Base-by-base conservation (phyloP, 768 basidiomycete species). In the Imleria badia region DNA sequence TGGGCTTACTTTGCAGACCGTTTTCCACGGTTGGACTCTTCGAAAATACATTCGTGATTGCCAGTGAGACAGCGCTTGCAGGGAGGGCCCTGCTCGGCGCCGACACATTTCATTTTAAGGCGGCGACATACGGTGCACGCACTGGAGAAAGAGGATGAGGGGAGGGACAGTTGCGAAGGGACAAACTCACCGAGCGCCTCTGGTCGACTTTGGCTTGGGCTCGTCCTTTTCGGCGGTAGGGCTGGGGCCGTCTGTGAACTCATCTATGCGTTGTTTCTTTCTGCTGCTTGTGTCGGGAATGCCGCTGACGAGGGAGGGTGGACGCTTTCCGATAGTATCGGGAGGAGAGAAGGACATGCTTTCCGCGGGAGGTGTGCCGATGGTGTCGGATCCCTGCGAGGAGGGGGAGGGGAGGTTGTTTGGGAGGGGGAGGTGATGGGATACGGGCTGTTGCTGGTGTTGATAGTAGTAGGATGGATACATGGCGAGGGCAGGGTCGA, bases 1-100 rank as follows among this genome's bases (percentile, higher is more conserved):
- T 20, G 45, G 20, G 20, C 80, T 60, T 72, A 91, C 91, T 91
- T 92, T 51, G 87, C 81, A 20, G 89, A 84, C 12, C 91, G 84
- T 70, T 95, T 96, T 39, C 97, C 97, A 45, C 97, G 82, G 68
- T 98, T 95, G 2, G 90, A 93, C 69, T 98, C 96, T 74, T 98
- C 94, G 59, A 99, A 98, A 41, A 97, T 83, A 66, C 97, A 99
- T 62, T 96, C 92, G 64, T 95, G 89, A 60, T 83, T 83, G 19
- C 89, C 87, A 0, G 84, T 65, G 43, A 75, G 72, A 64, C 94
- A 97, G 20, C 94, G 86, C 65, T 94, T 95, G 76, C 94, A 97
- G 0, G 94, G 91, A 0, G 89, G 89, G 0, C 93, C 94, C 38
- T 93, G 82, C 69, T 94, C 94, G 3, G 90, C 92, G 33, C 89